Percentiles rank a stretch among this genome's conserved stretches.
Conservation (phyloP, 169 alveolate genomes). For the Cryptosporidium tyzzeri region DNA sequence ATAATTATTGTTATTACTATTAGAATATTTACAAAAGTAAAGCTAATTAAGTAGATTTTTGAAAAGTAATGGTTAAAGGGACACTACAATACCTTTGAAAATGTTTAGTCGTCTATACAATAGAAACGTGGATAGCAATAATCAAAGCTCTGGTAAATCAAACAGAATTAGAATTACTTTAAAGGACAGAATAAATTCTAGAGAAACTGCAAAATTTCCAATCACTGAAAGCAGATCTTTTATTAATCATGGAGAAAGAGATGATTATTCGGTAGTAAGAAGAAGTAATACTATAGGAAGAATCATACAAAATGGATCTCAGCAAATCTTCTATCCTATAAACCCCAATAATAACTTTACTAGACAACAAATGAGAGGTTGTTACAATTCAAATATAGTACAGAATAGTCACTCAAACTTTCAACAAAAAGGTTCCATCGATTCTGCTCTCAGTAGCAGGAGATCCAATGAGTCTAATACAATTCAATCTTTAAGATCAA, state of each 20-base stretch:
- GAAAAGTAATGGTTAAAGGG: not conserved
- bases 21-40: no score
- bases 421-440: not conserved
- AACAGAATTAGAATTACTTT: slow-evolving; percentile 43
- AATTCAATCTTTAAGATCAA: slow-evolving; percentile 4
- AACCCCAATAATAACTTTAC: slow-evolving; percentile 37
- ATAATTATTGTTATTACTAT: not conserved
- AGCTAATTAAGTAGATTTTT: not conserved
- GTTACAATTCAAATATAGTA: slow-evolving; percentile 52
- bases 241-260: slow-evolving; percentile 1
- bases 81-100: not conserved
- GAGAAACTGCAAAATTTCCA: not conserved
- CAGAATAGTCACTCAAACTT: not conserved
- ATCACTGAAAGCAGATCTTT: not conserved
- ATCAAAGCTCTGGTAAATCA: not conserved
- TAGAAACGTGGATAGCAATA: slow-evolving; percentile 3
- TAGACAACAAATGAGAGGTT: slow-evolving; percentile 31
- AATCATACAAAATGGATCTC: slow-evolving; percentile 32
- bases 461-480: not conserved
- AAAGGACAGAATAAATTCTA: slow-evolving; percentile 29
- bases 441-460: not conserved
- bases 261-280: not conserved
- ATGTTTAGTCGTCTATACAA: slow-evolving; percentile 66
- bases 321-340: slow-evolving; percentile 30
- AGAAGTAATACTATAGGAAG: slow-evolving; percentile 51